These are phyloP conservation scores for Gigaspora rosea DNA, from an alignment of 192 early-diverging fungal species.

Conservation along the genomic window DNA sequence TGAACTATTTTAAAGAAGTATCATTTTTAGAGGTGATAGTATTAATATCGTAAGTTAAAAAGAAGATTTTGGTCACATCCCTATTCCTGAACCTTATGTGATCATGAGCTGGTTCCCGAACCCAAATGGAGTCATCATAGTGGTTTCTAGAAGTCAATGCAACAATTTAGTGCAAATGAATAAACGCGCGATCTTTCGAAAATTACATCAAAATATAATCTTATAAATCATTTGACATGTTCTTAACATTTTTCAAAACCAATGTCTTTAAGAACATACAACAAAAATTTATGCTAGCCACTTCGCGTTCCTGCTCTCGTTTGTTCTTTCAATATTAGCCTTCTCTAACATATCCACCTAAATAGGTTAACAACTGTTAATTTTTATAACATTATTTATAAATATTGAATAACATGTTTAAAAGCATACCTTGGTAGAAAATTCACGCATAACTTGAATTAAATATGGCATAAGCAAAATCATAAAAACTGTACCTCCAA, in stretches of 20 bases:
- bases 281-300: slow-evolving; percentile 29
- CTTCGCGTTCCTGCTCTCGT: slow-evolving; percentile 52
- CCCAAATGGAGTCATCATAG: slow-evolving; percentile 64
- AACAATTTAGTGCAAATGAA: slow-evolving; percentile 35
- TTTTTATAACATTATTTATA: too few relatives aligned
- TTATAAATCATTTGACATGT: not conserved
- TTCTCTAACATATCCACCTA: slow-evolving; percentile 56
- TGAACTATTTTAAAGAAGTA: too few relatives aligned
- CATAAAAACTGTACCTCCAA: slow-evolving; percentile 85
- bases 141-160: slow-evolving; percentile 42
- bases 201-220: not conserved
- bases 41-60: too few relatives aligned
- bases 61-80: slow-evolving; percentile 35
- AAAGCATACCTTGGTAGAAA: slow-evolving; percentile 74
- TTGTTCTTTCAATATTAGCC: slow-evolving; percentile 58
- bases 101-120: slow-evolving; percentile 79
- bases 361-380: not conserved
- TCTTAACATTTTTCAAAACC: too few relatives aligned
- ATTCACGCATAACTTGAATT: slow-evolving; percentile 89
- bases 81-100: too few relatives aligned
- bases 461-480: slow-evolving; percentile 99
- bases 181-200: slow-evolving; percentile 25
- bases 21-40: too few relatives aligned
- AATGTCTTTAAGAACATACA: too few relatives aligned
- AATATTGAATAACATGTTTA: not conserved